A percentile compares a stretch with the other conserved stretches of the same genome.
phyloP scores from a whole-genome alignment of 768 basidiomycete genomes.

The Psilocybe tampanensis region DNA sequence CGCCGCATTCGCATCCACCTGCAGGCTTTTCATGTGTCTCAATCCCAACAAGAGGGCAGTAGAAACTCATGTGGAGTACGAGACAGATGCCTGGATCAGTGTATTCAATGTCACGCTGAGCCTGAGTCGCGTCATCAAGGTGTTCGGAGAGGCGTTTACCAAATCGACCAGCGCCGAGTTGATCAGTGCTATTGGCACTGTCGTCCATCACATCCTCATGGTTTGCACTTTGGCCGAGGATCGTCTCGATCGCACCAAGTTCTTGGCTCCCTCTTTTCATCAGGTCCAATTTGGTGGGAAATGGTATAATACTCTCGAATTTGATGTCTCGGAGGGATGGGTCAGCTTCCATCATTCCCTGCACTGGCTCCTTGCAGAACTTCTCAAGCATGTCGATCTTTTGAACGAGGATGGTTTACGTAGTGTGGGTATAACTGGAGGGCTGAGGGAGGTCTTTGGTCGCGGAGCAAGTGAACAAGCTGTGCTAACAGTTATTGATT shows the following conservation, averaged over 20 bases:
- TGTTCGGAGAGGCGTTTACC: slow-evolving; percentile 85
- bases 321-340: slow-evolving; percentile 82
- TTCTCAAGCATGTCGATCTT: slow-evolving; percentile 81
- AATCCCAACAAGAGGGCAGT: slow-evolving; percentile 88
- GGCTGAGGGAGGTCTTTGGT: slow-evolving; percentile 62
- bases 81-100: slow-evolving; percentile 95
- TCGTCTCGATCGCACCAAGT: slow-evolving; percentile 67
- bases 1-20: slow-evolving; percentile 70
- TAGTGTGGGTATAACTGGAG: slow-evolving; percentile 54
- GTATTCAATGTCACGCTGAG: slow-evolving; percentile 96
- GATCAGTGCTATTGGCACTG: slow-evolving; percentile 64
- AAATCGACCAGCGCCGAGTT: slow-evolving; percentile 50
- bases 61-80: slow-evolving; percentile 89
- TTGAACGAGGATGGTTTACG: slow-evolving; percentile 57
- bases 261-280: slow-evolving; percentile 64
- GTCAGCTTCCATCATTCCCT: slow-evolving; percentile 92
- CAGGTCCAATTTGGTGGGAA: slow-evolving; percentile 63
- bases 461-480: slow-evolving; percentile 66
- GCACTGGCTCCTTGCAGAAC: slow-evolving; percentile 88
- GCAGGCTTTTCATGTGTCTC: slow-evolving; percentile 91
- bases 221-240: slow-evolving; percentile 72
- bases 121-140: slow-evolving; percentile 82
- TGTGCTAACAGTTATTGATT: slow-evolving; percentile 81
- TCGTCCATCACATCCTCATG: slow-evolving; percentile 71
- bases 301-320: slow-evolving; percentile 66